These are phyloP conservation scores for Leptomonas seymouri DNA, from an alignment of 208 protist genomes.

Conservation along the genomic window DNA sequence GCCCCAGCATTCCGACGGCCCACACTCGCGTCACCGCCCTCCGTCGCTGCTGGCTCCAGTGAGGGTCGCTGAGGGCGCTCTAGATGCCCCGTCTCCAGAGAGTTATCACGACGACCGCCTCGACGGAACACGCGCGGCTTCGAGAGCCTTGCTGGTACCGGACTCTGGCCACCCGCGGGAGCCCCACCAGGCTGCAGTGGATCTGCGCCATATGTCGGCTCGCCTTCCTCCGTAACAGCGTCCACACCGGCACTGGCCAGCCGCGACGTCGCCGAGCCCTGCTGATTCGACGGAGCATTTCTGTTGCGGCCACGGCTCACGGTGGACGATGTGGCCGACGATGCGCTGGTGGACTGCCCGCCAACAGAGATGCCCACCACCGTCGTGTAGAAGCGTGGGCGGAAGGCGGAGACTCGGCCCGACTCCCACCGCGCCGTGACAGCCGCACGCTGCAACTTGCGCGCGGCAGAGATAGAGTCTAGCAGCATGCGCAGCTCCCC, in stretches of 20 bases:
- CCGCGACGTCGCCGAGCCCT: slow-evolving; percentile 6
- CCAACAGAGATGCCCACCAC: slow-evolving; percentile 22
- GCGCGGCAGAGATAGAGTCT: slow-evolving; percentile 60
- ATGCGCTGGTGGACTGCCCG: neutral
- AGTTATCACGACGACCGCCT: slow-evolving; percentile 5
- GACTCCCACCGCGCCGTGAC: slow-evolving; percentile 66
- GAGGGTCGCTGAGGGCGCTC: neutral
- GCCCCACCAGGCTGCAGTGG: neutral
- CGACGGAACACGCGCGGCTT: slow-evolving; percentile 17
- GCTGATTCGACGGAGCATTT: neutral
- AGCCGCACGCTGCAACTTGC: slow-evolving; percentile 55
- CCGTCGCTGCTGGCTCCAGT: neutral
- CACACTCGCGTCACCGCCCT: neutral
- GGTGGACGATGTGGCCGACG: neutral
- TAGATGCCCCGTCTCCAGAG: neutral
- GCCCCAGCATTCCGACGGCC: slow-evolving; percentile 1
- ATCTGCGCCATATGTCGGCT: neutral
- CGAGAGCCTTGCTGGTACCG: neutral
- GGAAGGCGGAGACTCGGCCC: slow-evolving; percentile 56
- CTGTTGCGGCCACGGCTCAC: slow-evolving; percentile 1
- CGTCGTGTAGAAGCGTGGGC: slow-evolving; percentile 68
- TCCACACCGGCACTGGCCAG: neutral
- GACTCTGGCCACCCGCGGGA: neutral
- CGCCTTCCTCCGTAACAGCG: neutral
- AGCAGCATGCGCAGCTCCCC: slow-evolving; percentile 54